These are phyloP conservation scores for Avena atlantica DNA, from an alignment of 176 grass and related monocot genomes.

Conservation along the genomic window DNA sequence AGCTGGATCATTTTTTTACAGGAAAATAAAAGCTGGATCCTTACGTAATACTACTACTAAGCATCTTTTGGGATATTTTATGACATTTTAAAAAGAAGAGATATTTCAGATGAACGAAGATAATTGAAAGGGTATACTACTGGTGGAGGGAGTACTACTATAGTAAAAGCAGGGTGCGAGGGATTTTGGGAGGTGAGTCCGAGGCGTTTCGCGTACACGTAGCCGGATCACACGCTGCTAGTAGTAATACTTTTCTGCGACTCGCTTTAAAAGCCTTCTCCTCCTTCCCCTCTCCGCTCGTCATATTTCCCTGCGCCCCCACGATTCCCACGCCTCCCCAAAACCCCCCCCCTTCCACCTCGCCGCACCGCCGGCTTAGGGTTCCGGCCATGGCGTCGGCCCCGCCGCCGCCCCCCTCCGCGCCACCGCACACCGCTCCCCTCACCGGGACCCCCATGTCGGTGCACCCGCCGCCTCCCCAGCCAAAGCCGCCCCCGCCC, in stretches of 20 bases:
- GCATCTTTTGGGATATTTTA: too few relatives aligned
- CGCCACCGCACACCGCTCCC: not conserved
- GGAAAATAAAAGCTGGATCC: too few relatives aligned
- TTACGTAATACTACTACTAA: too few relatives aligned
- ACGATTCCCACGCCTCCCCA: constrained; percentile 56
- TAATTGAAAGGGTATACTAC: not conserved
- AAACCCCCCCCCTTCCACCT: constrained; percentile 16
- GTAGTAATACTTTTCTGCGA: constrained; percentile 35
- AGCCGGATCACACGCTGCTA: constrained; percentile 10
- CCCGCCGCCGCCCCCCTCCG: constrained; percentile 6
- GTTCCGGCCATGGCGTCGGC: constrained; percentile 50
- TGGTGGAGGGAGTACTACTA: not conserved
- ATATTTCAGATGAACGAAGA: too few relatives aligned
- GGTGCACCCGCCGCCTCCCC: constrained; percentile 51
- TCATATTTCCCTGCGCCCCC: constrained; percentile 50
- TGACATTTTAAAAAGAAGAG: too few relatives aligned
- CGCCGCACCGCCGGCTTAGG: constrained; percentile 43
- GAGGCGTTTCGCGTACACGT: constrained; percentile 44
- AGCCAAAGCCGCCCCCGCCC: constrained; percentile 56
- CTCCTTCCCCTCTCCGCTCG: constrained; percentile 27
- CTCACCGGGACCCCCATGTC: constrained; percentile 35
- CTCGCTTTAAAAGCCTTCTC: constrained; percentile 62
- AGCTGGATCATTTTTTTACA: not conserved
- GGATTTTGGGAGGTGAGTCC: constrained; percentile 19
- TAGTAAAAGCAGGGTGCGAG: not conserved